phyloP scores from a whole-genome alignment of 225 moss, liverwort and hornwort genomes.

The Ulota crispa region DNA sequence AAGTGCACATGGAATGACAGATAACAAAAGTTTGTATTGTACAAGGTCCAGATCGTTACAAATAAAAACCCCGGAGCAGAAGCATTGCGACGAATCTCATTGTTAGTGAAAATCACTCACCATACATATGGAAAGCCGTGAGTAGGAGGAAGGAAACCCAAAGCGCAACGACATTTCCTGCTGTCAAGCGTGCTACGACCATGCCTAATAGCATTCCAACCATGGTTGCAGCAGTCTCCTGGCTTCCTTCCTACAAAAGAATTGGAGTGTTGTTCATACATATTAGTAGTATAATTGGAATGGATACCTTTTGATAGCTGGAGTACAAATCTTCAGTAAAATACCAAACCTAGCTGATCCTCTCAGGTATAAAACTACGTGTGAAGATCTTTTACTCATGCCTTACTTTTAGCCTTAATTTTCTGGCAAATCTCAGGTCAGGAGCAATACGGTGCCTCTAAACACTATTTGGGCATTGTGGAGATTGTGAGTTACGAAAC shows the following conservation, averaged over 20 bases:
- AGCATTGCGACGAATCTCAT: slow-evolving; percentile 1
- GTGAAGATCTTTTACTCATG: not conserved
- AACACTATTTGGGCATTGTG: not conserved
- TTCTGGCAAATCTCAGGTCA: not conserved
- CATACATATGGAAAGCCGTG: slow-evolving; percentile 96
- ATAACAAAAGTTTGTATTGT: slow-evolving; percentile 10
- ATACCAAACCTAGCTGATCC: not conserved
- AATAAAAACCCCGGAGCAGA: not conserved
- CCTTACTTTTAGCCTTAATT: not conserved
- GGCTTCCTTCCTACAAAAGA: slow-evolving; percentile 89
- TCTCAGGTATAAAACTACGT: not conserved
- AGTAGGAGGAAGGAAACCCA: slow-evolving; percentile 88
- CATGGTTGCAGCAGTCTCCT: slow-evolving; percentile 99
- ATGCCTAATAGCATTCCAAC: slow-evolving; percentile 95
- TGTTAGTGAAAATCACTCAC: slow-evolving; percentile 46
- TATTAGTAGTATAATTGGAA: not conserved
- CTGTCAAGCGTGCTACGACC: slow-evolving; percentile 78
- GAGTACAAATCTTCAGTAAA: not conserved
- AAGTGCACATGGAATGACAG: not conserved
- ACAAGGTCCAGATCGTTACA: slow-evolving; percentile 5
- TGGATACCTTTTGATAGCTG: not conserved
- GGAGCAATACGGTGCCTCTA: not conserved
- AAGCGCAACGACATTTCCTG: slow-evolving; percentile 70
- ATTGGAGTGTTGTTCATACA: not conserved
- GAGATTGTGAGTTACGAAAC: slow-evolving; percentile 18